Percentiles rank a stretch among this genome's conserved stretches.
phyloP scores from a whole-genome alignment of 805 yeast species.

The Wickerhamiella shivajii region DNA sequence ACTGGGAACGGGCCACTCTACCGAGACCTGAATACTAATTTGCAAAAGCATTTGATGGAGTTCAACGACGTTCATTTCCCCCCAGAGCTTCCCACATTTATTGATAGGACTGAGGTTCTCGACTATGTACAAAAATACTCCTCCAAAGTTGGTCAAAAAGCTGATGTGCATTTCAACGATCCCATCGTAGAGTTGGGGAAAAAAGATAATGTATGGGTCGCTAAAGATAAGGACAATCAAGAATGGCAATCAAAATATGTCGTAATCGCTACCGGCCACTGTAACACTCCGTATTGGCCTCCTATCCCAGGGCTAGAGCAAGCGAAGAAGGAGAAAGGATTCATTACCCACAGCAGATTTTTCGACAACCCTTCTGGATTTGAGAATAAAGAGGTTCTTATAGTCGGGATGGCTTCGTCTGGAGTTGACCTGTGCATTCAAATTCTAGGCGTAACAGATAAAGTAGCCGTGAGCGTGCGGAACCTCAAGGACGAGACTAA shows the following conservation, averaged over 20 bases:
- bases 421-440: slow-evolving; percentile 64
- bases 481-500: slow-evolving; percentile 26
- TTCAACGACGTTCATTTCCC: slow-evolving; percentile 40
- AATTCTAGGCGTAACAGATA: slow-evolving; percentile 31
- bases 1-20: slow-evolving; percentile 40
- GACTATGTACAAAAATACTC: slow-evolving; percentile 46
- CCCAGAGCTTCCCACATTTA: slow-evolving; percentile 35
- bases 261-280: slow-evolving; percentile 50
- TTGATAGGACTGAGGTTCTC: slow-evolving; percentile 45
- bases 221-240: slow-evolving; percentile 23
- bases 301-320: slow-evolving; percentile 37
- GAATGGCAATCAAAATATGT: slow-evolving; percentile 38
- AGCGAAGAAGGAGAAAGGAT: slow-evolving; percentile 29
- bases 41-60: slow-evolving; percentile 52
- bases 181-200: slow-evolving; percentile 32
- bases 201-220: slow-evolving; percentile 30
- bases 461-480: slow-evolving; percentile 36
- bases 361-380: slow-evolving; percentile 37
- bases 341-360: slow-evolving; percentile 44
- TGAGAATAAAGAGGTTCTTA: slow-evolving; percentile 33
- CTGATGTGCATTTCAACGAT: slow-evolving; percentile 31
- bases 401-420: slow-evolving; percentile 67
- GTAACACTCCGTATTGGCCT: slow-evolving; percentile 48
- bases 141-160: slow-evolving; percentile 26
- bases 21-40: slow-evolving; percentile 53